A percentile compares a stretch with the other conserved stretches of the same genome.
phyloP scores from a whole-genome alignment of 345 rosid genomes.

The Moricandia arvensis region DNA sequence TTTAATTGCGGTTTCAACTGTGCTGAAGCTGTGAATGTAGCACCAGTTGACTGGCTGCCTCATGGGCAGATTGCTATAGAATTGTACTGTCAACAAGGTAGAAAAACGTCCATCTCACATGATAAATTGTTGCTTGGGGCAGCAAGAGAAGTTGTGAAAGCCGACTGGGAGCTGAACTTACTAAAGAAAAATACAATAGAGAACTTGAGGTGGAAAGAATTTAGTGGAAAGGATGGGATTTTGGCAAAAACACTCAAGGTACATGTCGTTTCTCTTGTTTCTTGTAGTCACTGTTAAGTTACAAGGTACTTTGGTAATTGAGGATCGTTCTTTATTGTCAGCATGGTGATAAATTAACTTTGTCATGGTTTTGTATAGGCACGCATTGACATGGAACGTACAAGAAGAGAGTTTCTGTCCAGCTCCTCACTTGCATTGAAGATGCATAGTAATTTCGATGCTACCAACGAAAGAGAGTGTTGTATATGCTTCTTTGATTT shows the following conservation, averaged over 20 bases:
- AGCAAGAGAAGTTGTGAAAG: conserved; percentile 97
- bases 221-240: conserved; percentile 84
- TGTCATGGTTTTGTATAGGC: conserved; percentile 44
- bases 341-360: conserved; percentile 18
- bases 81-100: conserved; percentile 79
- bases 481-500: conserved; percentile 83
- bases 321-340: conserved; percentile 7
- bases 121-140: conserved; percentile 98
- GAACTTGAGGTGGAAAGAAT: conserved; percentile 84
- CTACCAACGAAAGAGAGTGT: conserved; percentile 89
- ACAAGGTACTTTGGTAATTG: conserved; percentile 3
- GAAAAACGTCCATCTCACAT: conserved; percentile 96
- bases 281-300: not conserved
- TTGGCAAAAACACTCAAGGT: conserved; percentile 88
- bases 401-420: conserved; percentile 62
- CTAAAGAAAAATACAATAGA: conserved; percentile 66
- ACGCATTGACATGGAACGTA: conserved; percentile 77
- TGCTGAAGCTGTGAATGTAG: conserved; percentile 99
- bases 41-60: conserved; percentile 98
- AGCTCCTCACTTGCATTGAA: conserved; percentile 61
- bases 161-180: conserved; percentile 92
- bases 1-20: conserved; percentile 95
- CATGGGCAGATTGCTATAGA: conserved; percentile 96
- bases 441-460: conserved; percentile 91
- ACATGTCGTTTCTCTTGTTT: conserved; percentile 29